A percentile compares a stretch with the other conserved stretches of the same genome.
Evolutionary conservation across 345 rosid species (phyloP).

Genomic region (Citrus unshiu): DNA sequence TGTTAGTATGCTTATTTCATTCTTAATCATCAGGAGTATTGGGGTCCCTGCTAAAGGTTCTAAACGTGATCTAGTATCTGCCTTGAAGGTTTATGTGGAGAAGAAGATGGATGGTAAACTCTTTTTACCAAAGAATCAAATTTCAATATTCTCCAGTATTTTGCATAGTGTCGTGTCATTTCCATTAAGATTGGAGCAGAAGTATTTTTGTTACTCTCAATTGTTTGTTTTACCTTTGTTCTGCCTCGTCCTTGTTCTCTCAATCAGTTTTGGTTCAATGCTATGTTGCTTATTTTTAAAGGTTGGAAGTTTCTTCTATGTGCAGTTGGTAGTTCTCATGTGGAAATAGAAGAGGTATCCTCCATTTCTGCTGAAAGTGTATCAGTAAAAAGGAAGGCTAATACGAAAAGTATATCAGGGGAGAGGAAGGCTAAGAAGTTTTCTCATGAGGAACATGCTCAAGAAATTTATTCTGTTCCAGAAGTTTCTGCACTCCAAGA

Average conservation of each 20-base stretch:
- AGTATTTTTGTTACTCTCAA: not conserved
- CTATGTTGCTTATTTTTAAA: constrained; percentile 8
- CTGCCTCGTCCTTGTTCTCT: not conserved
- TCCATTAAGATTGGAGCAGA: not conserved
- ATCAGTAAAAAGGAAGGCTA: constrained; percentile 26
- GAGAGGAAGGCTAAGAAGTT: constrained; percentile 22
- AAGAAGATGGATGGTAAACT: constrained; percentile 46
- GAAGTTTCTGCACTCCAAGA: constrained; percentile 30
- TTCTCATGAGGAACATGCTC: constrained; percentile 23
- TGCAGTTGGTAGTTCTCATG: constrained; percentile 45
- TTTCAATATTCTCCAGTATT: constrained; percentile 3
- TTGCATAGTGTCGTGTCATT: not conserved
- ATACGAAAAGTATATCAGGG: constrained; percentile 9
- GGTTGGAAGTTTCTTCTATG: not conserved
- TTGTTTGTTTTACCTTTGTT: not conserved
- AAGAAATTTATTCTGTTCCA: constrained; percentile 22
- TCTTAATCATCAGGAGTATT: constrained; percentile 45
- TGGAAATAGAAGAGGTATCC: constrained; percentile 23
- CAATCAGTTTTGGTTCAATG: not conserved
- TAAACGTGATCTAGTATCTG: constrained; percentile 64
- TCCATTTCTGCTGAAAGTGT: constrained; percentile 24
- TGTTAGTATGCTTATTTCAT: constrained; percentile 2
- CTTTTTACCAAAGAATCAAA: not conserved
- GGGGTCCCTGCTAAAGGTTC: constrained; percentile 78
- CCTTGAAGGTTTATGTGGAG: constrained; percentile 52